Evolutionary conservation across 2,329 filamentous ascomycete genomes (phyloP).

Genomic region (Daldinia sp.): DNA sequence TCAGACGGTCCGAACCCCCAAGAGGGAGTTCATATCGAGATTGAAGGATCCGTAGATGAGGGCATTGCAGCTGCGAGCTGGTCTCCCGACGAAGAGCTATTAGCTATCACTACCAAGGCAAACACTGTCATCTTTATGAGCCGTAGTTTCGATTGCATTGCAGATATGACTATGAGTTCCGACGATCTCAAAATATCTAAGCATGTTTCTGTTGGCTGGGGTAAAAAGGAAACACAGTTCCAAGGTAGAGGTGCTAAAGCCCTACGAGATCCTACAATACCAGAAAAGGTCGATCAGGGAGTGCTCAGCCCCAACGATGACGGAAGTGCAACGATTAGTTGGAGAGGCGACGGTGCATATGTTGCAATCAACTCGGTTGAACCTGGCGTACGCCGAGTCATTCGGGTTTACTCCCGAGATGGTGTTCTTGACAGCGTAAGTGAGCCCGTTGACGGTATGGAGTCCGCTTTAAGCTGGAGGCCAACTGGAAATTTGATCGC

Average conservation of each 20-base stretch:
- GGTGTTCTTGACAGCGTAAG: slow-evolving; percentile 92
- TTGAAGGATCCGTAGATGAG: slow-evolving; percentile 92
- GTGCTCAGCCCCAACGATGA: slow-evolving; percentile 80
- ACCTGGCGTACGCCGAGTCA: slow-evolving; percentile 75
- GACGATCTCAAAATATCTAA: slow-evolving; percentile 89
- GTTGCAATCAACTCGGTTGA: slow-evolving; percentile 88
- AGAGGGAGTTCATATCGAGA: slow-evolving; percentile 86
- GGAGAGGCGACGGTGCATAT: slow-evolving; percentile 94
- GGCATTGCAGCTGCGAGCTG: slow-evolving; percentile 90
- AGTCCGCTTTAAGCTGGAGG: slow-evolving; percentile 88
- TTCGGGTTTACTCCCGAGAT: slow-evolving; percentile 91
- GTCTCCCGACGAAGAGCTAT: slow-evolving; percentile 94
- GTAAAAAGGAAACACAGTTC: slow-evolving; percentile 98
- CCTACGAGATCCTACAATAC: slow-evolving; percentile 91
- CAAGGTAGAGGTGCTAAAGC: slow-evolving; percentile 90
- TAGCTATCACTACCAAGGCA: slow-evolving; percentile 84
- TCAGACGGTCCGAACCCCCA: slow-evolving; percentile 59
- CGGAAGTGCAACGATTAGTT: slow-evolving; percentile 78
- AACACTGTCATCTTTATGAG: slow-evolving; percentile 93
- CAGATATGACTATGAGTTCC: slow-evolving; percentile 76
- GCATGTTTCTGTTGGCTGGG: slow-evolving; percentile 97
- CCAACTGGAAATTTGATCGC: slow-evolving; percentile 92
- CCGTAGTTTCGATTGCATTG: slow-evolving; percentile 85
- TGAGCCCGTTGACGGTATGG: slow-evolving; percentile 93
- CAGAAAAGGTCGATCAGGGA: slow-evolving; percentile 90